A percentile compares a stretch with the other conserved stretches of the same genome.
phyloP scores from a whole-genome alignment of 768 basidiomycete genomes.

The Auricularia auricula-judae region DNA sequence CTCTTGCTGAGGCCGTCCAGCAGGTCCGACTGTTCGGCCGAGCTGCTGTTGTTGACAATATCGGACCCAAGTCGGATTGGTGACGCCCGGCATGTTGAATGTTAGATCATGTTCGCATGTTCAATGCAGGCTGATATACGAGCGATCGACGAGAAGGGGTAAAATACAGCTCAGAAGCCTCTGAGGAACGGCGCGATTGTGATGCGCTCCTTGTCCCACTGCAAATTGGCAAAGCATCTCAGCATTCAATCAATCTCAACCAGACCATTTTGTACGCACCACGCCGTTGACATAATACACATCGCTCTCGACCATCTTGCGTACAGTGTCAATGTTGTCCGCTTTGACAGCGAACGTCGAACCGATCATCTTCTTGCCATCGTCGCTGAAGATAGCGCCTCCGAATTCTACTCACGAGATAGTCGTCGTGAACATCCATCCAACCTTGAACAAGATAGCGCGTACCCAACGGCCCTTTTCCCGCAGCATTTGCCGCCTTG shows the following conservation, averaged over 20 bases:
- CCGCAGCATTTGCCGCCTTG: neutral
- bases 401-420: neutral
- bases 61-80: no score
- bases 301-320: neutral
- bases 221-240: no score
- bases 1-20: no score
- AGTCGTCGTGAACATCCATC: neutral
- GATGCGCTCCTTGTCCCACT: neutral
- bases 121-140: no score
- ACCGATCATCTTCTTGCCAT: slow-evolving; percentile 1
- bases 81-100: no score
- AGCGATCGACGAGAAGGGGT: no score
- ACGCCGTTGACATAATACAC: slow-evolving; percentile 2
- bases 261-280: neutral
- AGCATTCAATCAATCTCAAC: no score
- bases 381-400: slow-evolving; percentile 1
- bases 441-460: neutral
- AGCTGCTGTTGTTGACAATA: no score
- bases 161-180: neutral
- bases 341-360: slow-evolving; percentile 2
- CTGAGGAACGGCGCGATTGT: neutral
- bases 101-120: no score
- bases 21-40: no score
- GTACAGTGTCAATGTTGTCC: slow-evolving; percentile 1
- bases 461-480: neutral